Evolutionary conservation across 106 monocot species (phyloP), one percentile per base, ranked within the genome.

Genomic region (Apostasia shenzhenica): DNA sequence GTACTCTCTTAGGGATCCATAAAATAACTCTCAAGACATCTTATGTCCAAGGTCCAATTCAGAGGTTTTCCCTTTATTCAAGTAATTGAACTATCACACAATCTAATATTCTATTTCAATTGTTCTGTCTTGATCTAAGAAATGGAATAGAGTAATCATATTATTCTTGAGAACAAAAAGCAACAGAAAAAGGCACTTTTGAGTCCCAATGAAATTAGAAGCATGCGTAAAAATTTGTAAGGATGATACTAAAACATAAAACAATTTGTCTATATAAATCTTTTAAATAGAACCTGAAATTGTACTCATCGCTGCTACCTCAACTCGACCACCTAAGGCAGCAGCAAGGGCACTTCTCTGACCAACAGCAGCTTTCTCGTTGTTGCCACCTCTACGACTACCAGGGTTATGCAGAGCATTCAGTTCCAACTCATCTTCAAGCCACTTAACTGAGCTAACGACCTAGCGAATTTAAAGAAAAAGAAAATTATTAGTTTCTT

Each of bases 381-480:
- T 99, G 56, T 75, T 81, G 78, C 79, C 84, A 55, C 87, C 99
- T 69, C 83, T 82, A 37, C 78, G 82, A 73, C 99, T 93, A 45
- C 90, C 85, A 72, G 99, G 90, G 72, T 93, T 93, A 61, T 90
- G 92, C 2, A 99, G 79, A 70, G 97, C 92, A 80, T 93, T 99
- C 64, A 99, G 49, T 74, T 99, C 99, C 75, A 99, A 61, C 73
- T 99, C 99, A 78, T 99, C 99, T 83, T 99, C 99, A 73, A 99
- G 92, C 99, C 99, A 99, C 72, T 93, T 99, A 51, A 99, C 89
- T 57, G 99, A 93, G 54, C 85, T 93, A 53, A 99, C 99, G 65
- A 99, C 97, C 97, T 97, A 69, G 65, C 69, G 14, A 75, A 50
- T 38, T 48, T 61, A 45, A 48, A 45, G 47, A 43, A 48, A 63